A percentile compares a stretch with the other conserved stretches of the same genome.
phyloP scores from a whole-genome alignment of 164 flowering plant genomes.

The Buxus sempervirens region DNA sequence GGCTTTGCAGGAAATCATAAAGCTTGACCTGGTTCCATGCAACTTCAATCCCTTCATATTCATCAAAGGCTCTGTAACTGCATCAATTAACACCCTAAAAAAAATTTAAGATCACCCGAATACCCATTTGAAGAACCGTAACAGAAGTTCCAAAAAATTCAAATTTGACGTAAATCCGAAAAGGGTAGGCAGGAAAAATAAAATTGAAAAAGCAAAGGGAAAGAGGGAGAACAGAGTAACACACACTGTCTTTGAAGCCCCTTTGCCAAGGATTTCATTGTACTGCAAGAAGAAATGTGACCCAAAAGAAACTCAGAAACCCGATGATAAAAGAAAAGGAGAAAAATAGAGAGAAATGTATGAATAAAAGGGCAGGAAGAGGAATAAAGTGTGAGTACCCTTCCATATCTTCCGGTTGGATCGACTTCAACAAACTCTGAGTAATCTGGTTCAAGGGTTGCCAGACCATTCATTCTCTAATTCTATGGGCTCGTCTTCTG shows the following conservation, averaged over 20 bases:
- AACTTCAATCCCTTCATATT: constrained; percentile 94
- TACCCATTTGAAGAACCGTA: constrained; percentile 8
- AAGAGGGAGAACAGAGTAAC: constrained; percentile 13
- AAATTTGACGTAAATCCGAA: constrained; percentile 5
- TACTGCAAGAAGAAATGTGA: constrained; percentile 52
- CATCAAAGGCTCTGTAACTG: constrained; percentile 94
- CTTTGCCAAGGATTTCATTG: constrained; percentile 87
- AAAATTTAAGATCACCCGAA: background rate
- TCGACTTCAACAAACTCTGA: constrained; percentile 87
- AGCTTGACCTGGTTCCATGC: constrained; percentile 99
- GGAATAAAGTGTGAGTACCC: constrained; percentile 36
- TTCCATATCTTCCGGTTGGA: constrained; percentile 98
- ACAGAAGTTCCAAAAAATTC: constrained; percentile 6
- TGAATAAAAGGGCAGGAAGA: background rate
- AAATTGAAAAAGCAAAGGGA: background rate
- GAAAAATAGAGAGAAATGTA: background rate
- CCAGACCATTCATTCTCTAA: constrained; percentile 37
- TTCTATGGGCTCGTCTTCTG: background rate
- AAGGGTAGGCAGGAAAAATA: background rate
- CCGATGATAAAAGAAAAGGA: background rate
- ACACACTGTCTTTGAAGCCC: constrained; percentile 96
- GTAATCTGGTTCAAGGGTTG: constrained; percentile 34
- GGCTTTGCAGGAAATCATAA: constrained; percentile 66
- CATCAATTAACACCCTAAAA: constrained; percentile 17
- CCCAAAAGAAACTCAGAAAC: constrained; percentile 2